A percentile compares a stretch with the other conserved stretches of the same genome.
phyloP scores from a whole-genome alignment of 495 filamentous ascomycete genomes.

The Penicillium pancosmium region DNA sequence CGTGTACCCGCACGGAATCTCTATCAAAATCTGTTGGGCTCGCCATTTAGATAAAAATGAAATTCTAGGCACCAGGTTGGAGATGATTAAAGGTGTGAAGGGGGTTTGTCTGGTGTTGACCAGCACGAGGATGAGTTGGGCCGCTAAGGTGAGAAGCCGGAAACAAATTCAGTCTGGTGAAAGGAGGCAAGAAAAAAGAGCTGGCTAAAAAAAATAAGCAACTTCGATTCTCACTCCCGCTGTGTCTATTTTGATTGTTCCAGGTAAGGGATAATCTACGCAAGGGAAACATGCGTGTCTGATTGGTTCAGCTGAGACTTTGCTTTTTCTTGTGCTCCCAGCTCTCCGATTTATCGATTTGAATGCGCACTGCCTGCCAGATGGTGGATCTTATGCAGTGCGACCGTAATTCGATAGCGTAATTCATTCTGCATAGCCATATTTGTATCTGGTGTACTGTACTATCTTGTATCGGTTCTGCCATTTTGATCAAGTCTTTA shows the following conservation, averaged over 20 bases:
- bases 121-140: background rate
- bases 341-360: conserved; percentile 3
- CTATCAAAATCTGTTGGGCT: background rate
- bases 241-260: background rate
- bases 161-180: background rate
- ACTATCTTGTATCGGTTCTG: no score
- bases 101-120: background rate
- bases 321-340: conserved; percentile 4
- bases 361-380: background rate
- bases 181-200: background rate
- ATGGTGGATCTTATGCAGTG: background rate
- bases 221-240: background rate
- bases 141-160: background rate
- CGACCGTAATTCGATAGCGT: background rate
- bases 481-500: no score
- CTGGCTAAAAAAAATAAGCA: background rate
- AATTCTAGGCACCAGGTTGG: background rate
- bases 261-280: conserved; percentile 1
- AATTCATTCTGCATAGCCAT: background rate
- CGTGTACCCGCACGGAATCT: background rate
- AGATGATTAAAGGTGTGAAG: background rate
- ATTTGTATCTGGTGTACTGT: no score
- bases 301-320: background rate
- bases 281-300: background rate
- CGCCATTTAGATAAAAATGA: background rate